These are phyloP conservation scores for Hypoxylon sp. DNA, from an alignment of 2,329 filamentous ascomycete genomes.

Conservation along the genomic window DNA sequence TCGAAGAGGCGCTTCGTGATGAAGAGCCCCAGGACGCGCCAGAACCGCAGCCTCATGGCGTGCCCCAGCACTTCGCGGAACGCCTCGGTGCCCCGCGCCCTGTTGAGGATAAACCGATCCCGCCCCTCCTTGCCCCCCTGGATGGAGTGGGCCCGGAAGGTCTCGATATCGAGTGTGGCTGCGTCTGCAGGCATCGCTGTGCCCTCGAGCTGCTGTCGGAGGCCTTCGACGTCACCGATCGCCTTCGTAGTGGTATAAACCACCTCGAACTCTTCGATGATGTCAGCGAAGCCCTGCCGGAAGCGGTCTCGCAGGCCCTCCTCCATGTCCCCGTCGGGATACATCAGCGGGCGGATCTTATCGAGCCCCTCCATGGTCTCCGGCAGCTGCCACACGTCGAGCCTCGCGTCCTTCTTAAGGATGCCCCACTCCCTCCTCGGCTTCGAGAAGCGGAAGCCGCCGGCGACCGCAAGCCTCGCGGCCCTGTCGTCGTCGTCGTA, in stretches of 20 bases:
- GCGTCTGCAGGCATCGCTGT: background rate
- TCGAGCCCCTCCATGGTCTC: background rate
- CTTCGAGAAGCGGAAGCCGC: background rate
- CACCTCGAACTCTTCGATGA: background rate
- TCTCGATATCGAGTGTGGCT: background rate
- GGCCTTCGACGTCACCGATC: background rate
- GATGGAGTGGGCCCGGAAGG: background rate
- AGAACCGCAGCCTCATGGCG: background rate
- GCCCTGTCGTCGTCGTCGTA: background rate
- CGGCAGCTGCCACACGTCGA: background rate
- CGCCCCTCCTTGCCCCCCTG: background rate
- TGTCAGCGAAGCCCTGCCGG: background rate
- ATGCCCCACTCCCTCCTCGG: background rate
- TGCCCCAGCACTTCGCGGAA: background rate
- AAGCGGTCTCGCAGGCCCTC: background rate
- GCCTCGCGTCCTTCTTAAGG: background rate
- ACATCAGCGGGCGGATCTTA: slow-evolving; percentile 11
- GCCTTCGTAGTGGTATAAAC: background rate
- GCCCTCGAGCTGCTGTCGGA: background rate
- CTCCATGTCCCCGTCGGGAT: slow-evolving; percentile 8
- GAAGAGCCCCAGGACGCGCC: slow-evolving; percentile 7
- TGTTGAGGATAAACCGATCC: background rate
- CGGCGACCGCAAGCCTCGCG: background rate
- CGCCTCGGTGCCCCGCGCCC: background rate
- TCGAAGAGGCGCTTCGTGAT: slow-evolving; percentile 16